These are phyloP conservation scores for Tetrapisispora namnaoensis DNA, from an alignment of 805 yeast species.

Conservation along the genomic window DNA sequence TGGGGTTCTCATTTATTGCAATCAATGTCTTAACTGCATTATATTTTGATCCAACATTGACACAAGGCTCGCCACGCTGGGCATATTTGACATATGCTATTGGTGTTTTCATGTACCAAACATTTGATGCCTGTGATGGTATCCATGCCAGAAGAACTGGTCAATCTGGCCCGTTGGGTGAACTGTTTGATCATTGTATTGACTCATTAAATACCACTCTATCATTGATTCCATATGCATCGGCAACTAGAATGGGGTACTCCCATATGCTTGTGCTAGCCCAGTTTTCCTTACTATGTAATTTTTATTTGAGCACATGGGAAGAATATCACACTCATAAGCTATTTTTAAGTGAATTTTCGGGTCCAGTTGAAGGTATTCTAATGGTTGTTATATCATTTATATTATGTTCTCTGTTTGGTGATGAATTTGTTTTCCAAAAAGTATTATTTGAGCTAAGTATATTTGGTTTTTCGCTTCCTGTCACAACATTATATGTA, in stretches of 20 bases:
- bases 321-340: conserved; percentile 91
- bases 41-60: conserved; percentile 62
- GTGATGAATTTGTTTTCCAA: conserved; percentile 61
- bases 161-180: conserved; percentile 93
- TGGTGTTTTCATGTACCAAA: conserved; percentile 83
- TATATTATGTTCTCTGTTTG: conserved; percentile 53
- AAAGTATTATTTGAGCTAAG: conserved; percentile 24
- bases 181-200: conserved; percentile 83
- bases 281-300: conserved; percentile 65
- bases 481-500: conserved; percentile 37
- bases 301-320: conserved; percentile 90
- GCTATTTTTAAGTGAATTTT: conserved; percentile 64
- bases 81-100: conserved; percentile 67
- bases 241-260: conserved; percentile 69
- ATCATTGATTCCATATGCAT: conserved; percentile 63
- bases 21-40: conserved; percentile 56
- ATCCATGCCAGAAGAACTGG: conserved; percentile 93
- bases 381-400: conserved; percentile 49
- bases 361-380: conserved; percentile 96
- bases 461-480: background rate
- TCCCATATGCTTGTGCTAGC: conserved; percentile 50
- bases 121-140: conserved; percentile 95
- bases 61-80: conserved; percentile 61
- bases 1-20: conserved; percentile 66
- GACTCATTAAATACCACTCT: conserved; percentile 73